Conservation (phyloP, 2,329 filamentous ascomycete genomes). For the Albifimbria verrucaria region DNA sequence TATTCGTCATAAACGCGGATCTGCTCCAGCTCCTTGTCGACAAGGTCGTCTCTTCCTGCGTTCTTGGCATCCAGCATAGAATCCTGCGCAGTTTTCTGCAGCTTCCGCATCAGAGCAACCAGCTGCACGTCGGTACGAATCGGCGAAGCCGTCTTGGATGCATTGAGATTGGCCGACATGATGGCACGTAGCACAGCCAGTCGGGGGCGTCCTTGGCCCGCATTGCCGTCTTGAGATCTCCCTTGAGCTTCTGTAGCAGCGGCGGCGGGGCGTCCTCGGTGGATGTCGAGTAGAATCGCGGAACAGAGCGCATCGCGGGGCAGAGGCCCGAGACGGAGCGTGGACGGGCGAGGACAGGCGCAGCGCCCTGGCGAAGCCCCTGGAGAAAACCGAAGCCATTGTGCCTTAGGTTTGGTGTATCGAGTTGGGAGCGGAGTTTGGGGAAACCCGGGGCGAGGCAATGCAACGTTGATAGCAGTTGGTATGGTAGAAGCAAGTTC, state of each 20-base stretch:
- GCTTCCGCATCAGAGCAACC: slow-evolving; percentile 63
- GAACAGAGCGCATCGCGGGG: slow-evolving; percentile 6
- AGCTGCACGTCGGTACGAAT: slow-evolving; percentile 68
- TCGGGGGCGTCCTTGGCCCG: slow-evolving; percentile 60
- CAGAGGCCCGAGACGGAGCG: slow-evolving; percentile 11
- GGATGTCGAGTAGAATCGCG: slow-evolving; percentile 25
- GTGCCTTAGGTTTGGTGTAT: not conserved
- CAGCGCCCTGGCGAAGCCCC: slow-evolving; percentile 18
- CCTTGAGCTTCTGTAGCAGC: slow-evolving; percentile 51
- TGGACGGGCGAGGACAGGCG: slow-evolving; percentile 14
- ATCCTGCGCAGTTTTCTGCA: slow-evolving; percentile 53
- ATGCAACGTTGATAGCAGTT: not conserved
- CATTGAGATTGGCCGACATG: slow-evolving; percentile 69
- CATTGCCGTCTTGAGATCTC: slow-evolving; percentile 65
- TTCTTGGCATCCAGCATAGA: slow-evolving; percentile 61
- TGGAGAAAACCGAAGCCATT: slow-evolving; percentile 4
- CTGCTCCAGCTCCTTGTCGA: slow-evolving; percentile 66
- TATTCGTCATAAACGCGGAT: slow-evolving; percentile 65
- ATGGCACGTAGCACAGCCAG: slow-evolving; percentile 67
- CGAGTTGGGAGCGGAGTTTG: no score
- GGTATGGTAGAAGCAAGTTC: no score
- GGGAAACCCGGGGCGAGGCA: no score
- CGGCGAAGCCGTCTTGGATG: slow-evolving; percentile 69
- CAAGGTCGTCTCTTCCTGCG: slow-evolving; percentile 65
- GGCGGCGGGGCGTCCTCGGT: slow-evolving; percentile 39